These are phyloP conservation scores for Debaryomycetaceae sp. DNA, from an alignment of 1,139 yeast species.

Conservation along the genomic window DNA sequence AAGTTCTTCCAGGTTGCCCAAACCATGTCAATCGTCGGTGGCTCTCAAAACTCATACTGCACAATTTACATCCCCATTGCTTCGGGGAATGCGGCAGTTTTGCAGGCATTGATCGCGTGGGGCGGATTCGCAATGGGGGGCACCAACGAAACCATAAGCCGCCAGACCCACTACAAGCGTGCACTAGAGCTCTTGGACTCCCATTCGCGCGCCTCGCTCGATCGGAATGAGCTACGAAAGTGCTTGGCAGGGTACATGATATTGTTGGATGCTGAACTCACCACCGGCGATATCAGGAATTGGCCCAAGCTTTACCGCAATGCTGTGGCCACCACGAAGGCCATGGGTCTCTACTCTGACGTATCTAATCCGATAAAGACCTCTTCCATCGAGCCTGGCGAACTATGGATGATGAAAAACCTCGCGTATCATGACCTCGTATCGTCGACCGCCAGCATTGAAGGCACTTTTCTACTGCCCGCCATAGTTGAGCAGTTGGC, in stretches of 20 bases:
- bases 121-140: slow-evolving; percentile 13
- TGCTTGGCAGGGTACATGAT: slow-evolving; percentile 6
- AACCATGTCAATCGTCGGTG: slow-evolving; percentile 5
- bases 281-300: slow-evolving; percentile 2
- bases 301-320: slow-evolving; percentile 6
- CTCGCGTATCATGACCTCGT: slow-evolving; percentile 6
- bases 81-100: slow-evolving; percentile 4
- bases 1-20: slow-evolving; percentile 5
- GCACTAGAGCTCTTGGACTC: background rate
- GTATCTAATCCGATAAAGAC: slow-evolving; percentile 1
- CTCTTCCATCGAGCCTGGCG: background rate
- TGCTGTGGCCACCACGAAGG: slow-evolving; percentile 1
- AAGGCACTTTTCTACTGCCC: slow-evolving; percentile 4
- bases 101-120: slow-evolving; percentile 11
- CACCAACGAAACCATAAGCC: slow-evolving; percentile 10
- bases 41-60: slow-evolving; percentile 3
- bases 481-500: slow-evolving; percentile 1
- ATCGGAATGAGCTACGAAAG: slow-evolving; percentile 9
- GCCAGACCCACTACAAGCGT: too few species aligned
- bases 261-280: slow-evolving; percentile 7
- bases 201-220: background rate
- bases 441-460: slow-evolving; percentile 3
- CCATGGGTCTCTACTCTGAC: slow-evolving; percentile 6
- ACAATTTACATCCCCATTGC: slow-evolving; percentile 4
- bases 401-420: slow-evolving; percentile 5